These are phyloP conservation scores for Coprinellus micaceus DNA, from an alignment of 768 basidiomycete species.

Conservation along the genomic window DNA sequence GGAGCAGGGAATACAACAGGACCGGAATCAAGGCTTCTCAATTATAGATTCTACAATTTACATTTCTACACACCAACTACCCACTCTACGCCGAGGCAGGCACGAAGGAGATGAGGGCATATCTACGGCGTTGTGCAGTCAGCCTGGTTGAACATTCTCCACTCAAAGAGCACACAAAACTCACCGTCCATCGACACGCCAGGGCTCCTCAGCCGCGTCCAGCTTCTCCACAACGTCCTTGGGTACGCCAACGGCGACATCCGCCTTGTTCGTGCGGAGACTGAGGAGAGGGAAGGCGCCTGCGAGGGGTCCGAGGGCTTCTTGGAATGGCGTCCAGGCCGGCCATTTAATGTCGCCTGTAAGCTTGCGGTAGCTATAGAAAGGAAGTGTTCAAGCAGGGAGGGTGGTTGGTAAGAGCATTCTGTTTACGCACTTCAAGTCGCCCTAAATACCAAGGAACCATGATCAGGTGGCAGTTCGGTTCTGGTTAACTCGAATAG, in stretches of 20 bases:
- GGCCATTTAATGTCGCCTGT: constrained; percentile 91
- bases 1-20: no score
- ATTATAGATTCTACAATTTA: no score
- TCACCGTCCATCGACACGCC: constrained; percentile 80
- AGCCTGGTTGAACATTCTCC: background rate
- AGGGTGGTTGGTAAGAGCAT: background rate
- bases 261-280: constrained; percentile 92
- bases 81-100: background rate
- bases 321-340: constrained; percentile 7
- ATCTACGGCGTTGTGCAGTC: background rate
- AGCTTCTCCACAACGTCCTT: constrained; percentile 65
- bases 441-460: constrained; percentile 50
- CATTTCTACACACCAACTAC: no score
- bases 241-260: constrained; percentile 82
- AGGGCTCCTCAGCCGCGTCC: constrained; percentile 61
- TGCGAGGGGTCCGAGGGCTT: constrained; percentile 61
- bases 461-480: background rate
- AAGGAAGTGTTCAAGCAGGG: background rate
- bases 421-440: constrained; percentile 72
- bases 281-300: constrained; percentile 80
- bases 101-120: constrained; percentile 3
- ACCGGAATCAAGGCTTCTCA: no score
- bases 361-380: constrained; percentile 45
- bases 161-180: constrained; percentile 18
- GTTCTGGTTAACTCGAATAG: background rate